These are phyloP conservation scores for Globisporangium radiosum DNA, from an alignment of 352 stramenopile species.

Conservation along the genomic window DNA sequence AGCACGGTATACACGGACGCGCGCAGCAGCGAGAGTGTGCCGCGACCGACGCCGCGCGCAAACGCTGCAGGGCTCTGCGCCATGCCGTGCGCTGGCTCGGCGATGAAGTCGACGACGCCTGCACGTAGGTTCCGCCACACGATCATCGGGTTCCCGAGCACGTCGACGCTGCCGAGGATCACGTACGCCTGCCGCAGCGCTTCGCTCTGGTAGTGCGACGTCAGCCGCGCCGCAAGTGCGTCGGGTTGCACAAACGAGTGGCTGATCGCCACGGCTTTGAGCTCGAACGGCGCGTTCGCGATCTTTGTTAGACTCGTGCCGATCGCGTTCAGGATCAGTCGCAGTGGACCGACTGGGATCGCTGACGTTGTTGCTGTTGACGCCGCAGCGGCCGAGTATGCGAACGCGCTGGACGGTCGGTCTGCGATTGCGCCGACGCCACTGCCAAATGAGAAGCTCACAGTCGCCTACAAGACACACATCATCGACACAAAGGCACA, in stretches of 20 bases:
- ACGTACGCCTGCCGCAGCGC: constrained; percentile 84
- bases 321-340: constrained; percentile 82
- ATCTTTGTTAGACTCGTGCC: constrained; percentile 86
- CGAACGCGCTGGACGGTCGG: constrained; percentile 8
- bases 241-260: constrained; percentile 85
- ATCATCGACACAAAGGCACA: neutral
- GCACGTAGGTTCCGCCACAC: constrained; percentile 80
- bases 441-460: constrained; percentile 82
- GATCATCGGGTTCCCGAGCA: constrained; percentile 85
- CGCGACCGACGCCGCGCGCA: constrained; percentile 66
- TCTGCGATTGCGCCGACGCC: constrained; percentile 59
- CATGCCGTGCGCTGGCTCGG: constrained; percentile 73
- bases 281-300: constrained; percentile 80
- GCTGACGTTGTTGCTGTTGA: constrained; percentile 30
- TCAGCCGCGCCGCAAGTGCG: constrained; percentile 52
- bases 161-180: constrained; percentile 82
- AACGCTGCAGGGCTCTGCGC: constrained; percentile 76
- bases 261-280: constrained; percentile 67
- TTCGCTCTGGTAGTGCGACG: constrained; percentile 85
- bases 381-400: no score
- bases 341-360: constrained; percentile 68
- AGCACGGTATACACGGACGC: constrained; percentile 82
- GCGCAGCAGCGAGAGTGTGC: constrained; percentile 78
- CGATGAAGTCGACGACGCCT: constrained; percentile 81
- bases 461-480: constrained; percentile 33